A percentile compares a stretch with the other conserved stretches of the same genome.
Evolutionary conservation across 1,139 yeast species (phyloP).

Genomic region (Sugiyamaella novakii): DNA sequence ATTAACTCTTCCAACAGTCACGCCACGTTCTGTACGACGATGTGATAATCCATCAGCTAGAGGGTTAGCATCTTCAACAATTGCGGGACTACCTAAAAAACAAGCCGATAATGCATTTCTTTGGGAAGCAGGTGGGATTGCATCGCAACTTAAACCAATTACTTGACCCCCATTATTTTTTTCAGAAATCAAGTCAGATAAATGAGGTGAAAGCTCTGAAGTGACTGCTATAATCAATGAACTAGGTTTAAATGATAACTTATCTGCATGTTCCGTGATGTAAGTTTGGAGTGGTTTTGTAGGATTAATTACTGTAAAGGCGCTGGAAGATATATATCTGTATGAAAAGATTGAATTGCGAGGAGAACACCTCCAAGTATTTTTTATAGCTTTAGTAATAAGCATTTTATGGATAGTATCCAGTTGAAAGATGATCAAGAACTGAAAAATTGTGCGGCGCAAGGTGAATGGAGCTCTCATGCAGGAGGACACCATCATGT

Average conservation of each 20-base stretch:
- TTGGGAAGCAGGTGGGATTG: slow-evolving; percentile 40
- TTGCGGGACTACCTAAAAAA: slow-evolving; percentile 27
- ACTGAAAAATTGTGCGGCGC: slow-evolving; percentile 7
- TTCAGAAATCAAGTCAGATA: slow-evolving; percentile 16
- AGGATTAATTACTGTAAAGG: slow-evolving; percentile 26
- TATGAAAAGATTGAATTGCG: too few species aligned
- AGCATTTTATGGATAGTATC: too few species aligned
- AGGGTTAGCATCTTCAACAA: slow-evolving; percentile 29
- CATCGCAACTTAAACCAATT: slow-evolving; percentile 39
- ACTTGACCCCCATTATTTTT: slow-evolving; percentile 25
- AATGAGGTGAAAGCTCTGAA: slow-evolving; percentile 30
- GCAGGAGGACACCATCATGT: too few species aligned
- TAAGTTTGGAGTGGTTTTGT: slow-evolving; percentile 20
- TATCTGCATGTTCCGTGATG: neutral
- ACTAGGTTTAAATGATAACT: slow-evolving; percentile 10
- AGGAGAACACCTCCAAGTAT: neutral
- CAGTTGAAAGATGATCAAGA: too few species aligned
- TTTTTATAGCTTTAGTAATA: neutral
- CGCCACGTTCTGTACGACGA: slow-evolving; percentile 13
- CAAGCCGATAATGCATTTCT: slow-evolving; percentile 38
- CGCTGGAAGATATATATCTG: slow-evolving; percentile 7
- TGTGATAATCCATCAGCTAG: slow-evolving; percentile 20
- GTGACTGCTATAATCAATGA: slow-evolving; percentile 36
- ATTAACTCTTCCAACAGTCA: slow-evolving; percentile 30
- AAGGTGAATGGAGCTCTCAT: too few species aligned